These are phyloP conservation scores for Chalara sp. DNA, from an alignment of 2,329 filamentous ascomycete genomes.

Conservation along the genomic window DNA sequence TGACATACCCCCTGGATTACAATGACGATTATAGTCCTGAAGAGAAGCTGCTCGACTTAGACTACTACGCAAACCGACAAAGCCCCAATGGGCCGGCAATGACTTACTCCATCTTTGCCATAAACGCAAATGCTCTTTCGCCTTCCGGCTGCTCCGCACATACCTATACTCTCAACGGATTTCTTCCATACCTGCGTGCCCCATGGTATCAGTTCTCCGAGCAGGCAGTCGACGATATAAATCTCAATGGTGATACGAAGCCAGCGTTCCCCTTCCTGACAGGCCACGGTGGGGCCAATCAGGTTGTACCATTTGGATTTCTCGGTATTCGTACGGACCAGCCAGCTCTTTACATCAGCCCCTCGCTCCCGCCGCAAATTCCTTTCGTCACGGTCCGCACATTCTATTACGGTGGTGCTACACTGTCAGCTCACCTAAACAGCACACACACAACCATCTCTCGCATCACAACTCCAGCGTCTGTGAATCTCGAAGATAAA, in stretches of 20 bases:
- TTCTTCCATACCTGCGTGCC: constrained; percentile 55
- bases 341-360: constrained; percentile 55
- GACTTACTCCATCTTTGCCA: constrained; percentile 65
- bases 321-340: constrained; percentile 55
- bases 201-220: constrained; percentile 69
- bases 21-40: constrained; percentile 39
- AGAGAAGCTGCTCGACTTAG: constrained; percentile 44
- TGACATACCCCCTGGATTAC: constrained; percentile 58
- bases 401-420: constrained; percentile 61
- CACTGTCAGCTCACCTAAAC: constrained; percentile 54
- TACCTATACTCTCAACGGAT: constrained; percentile 59
- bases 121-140: constrained; percentile 58
- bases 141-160: constrained; percentile 62
- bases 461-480: constrained; percentile 37
- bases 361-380: constrained; percentile 54
- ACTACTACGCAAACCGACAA: constrained; percentile 66
- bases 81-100: constrained; percentile 63
- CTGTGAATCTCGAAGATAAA: constrained; percentile 44
- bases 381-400: constrained; percentile 52
- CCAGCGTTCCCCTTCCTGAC: constrained; percentile 54
- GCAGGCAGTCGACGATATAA: constrained; percentile 55
- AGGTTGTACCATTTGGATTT: constrained; percentile 61
- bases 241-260: constrained; percentile 43
- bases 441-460: constrained; percentile 56
- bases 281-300: constrained; percentile 62